Evolutionary conservation across 352 stramenopile species (phyloP).

Genomic region (Pythium rhizo-oryzae): DNA sequence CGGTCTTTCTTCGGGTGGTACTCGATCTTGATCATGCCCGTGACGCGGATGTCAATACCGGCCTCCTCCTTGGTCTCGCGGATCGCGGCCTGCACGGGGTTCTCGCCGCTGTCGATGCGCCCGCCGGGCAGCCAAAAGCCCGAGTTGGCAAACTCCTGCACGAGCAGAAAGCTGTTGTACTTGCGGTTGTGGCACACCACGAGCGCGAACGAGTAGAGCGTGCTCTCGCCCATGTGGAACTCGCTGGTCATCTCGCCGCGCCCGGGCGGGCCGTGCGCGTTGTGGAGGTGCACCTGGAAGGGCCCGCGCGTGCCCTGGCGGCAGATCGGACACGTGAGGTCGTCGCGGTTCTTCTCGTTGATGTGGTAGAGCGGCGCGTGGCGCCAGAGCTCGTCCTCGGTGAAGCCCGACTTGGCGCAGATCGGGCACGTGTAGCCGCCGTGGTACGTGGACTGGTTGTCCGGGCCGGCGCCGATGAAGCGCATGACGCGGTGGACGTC

Average conservation of each 20-base stretch:
- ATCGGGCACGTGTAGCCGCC: constrained; percentile 67
- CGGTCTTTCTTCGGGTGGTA: constrained; percentile 86
- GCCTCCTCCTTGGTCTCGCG: constrained; percentile 89
- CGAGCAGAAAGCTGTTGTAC: constrained; percentile 81
- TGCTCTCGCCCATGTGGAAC: constrained; percentile 73
- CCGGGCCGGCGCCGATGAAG: constrained; percentile 61
- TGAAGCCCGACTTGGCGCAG: constrained; percentile 70
- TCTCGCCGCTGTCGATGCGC: constrained; percentile 80
- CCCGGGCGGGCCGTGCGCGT: constrained; percentile 77
- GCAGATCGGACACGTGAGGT: constrained; percentile 77
- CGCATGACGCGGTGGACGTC: constrained; percentile 65
- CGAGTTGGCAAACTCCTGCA: constrained; percentile 88
- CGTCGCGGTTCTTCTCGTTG: constrained; percentile 80
- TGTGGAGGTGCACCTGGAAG: constrained; percentile 88
- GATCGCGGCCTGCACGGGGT: constrained; percentile 71
- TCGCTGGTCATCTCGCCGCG: constrained; percentile 82
- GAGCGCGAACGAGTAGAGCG: constrained; percentile 83
- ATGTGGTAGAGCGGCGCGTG: constrained; percentile 87
- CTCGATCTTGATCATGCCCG: constrained; percentile 80
- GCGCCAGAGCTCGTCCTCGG: constrained; percentile 83
- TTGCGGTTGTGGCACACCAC: constrained; percentile 86
- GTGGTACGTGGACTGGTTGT: constrained; percentile 20
- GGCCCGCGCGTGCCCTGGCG: constrained; percentile 59
- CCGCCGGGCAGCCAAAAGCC: constrained; percentile 84
- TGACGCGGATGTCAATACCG: constrained; percentile 79